phyloP scores from a whole-genome alignment of 1,139 yeast species.

The Suhomyces bokatorum region DNA sequence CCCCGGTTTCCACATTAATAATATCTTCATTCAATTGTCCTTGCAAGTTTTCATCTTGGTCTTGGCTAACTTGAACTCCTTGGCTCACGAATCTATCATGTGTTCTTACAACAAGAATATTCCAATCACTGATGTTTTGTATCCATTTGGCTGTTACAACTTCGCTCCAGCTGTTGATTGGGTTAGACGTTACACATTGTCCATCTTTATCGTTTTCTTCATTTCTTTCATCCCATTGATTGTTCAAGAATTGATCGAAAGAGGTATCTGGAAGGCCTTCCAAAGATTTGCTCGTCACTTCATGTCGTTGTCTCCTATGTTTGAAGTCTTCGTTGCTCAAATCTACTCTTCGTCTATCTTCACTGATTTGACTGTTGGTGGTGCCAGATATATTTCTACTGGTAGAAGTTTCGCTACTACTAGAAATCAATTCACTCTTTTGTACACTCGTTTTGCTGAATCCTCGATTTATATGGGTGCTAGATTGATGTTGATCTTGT shows the following conservation, averaged over 20 bases:
- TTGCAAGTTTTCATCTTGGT: constrained; percentile 92
- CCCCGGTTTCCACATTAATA: constrained; percentile 98
- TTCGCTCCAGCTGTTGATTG: constrained; percentile 89
- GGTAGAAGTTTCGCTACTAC: constrained; percentile 99
- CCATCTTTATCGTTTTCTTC: constrained; percentile 98
- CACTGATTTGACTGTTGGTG: constrained; percentile 95
- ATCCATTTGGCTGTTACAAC: constrained; percentile 94
- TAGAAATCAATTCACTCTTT: constrained; percentile 93
- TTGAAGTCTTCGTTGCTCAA: constrained; percentile 98
- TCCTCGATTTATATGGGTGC: constrained; percentile 97
- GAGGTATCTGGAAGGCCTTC: constrained; percentile 95
- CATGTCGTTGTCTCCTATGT: constrained; percentile 88
- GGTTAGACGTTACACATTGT: constrained; percentile 95
- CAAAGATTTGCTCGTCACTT: constrained; percentile 91
- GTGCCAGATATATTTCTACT: constrained; percentile 98
- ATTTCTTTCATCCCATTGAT: constrained; percentile 94
- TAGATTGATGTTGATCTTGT: constrained; percentile 81
- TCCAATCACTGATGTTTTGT: constrained; percentile 82
- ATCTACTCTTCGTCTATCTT: constrained; percentile 89
- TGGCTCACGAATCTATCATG: constrained; percentile 85
- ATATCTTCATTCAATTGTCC: constrained; percentile 91
- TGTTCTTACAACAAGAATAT: constrained; percentile 81
- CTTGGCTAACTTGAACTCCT: constrained; percentile 83
- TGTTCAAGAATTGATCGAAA: constrained; percentile 95
- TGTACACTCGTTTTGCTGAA: constrained; percentile 95